Evolutionary conservation across 371 early-diverging fungal species (phyloP), one percentile per base, ranked within the genome.

Genomic region (Phascolomyces articulosus): DNA sequence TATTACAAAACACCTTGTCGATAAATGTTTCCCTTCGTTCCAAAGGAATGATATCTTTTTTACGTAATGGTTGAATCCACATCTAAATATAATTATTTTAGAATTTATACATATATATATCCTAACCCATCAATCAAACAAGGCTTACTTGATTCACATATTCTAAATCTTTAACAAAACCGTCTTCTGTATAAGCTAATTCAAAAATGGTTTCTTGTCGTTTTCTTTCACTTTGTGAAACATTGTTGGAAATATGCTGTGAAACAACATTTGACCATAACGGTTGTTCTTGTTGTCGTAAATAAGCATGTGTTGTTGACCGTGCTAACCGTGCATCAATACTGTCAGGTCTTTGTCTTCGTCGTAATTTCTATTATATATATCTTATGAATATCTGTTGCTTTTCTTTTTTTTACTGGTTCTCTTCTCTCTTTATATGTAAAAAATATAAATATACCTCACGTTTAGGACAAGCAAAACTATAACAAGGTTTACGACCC

Each of bases 181-280:
- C 92, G 62, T 87, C 85, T 72, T 97, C 97, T 7, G 93, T 95
- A 51, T 93, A 87, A 26, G 96, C 91, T 53, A 97, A 66, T 79
- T 98, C 98, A 71, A 87, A 96, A 54, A 98, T 91, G 55, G 87
- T 88, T 70, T 98, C 96, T 69, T 98, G 98, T 0, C 97, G 87
- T 66, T 92, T 94, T 66, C 88, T 82, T 73, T 98, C 98, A 15
- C 77, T 69, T 28, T 86, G 80, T 2, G 65, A 58, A 11, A 69
- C 62, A 13, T 66, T 40, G 13, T 55, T 64, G 13, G 56, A 31
- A 16, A 68, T 54, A 9, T 68, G 55, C 16, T 48, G 29, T 15
- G 73, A 64, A 18, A 68, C 70, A 3, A 56, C 34, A n/a, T 49
- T 58, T 6, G 60, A 58, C 70, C 70, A 70, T 15, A 63, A 60